Conservation (phyloP, 345 rosid genomes). For the Linum tenue region DNA sequence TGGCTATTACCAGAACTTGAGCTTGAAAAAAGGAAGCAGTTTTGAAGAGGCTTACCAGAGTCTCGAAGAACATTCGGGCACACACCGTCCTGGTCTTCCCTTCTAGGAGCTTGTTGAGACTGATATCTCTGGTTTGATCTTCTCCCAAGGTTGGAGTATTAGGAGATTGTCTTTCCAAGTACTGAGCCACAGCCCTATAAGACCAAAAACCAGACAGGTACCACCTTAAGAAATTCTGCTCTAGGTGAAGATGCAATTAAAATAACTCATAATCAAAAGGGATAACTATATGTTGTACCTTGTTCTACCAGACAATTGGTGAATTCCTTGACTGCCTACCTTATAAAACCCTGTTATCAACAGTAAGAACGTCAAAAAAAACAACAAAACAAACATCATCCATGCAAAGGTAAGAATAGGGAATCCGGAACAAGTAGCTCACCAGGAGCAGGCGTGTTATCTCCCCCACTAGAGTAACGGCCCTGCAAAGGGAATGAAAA, state of each 20-base stretch:
- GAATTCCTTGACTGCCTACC: slow-evolving; percentile 38
- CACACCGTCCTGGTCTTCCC: slow-evolving; percentile 64
- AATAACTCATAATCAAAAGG: not conserved
- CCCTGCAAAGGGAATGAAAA: slow-evolving; percentile 37
- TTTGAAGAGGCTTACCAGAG: slow-evolving; percentile 38
- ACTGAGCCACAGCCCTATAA: slow-evolving; percentile 67
- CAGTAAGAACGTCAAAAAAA: slow-evolving; percentile 5
- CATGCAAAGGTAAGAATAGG: not conserved
- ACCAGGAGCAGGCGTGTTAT: slow-evolving; percentile 40
- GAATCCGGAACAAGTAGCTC: slow-evolving; percentile 12
- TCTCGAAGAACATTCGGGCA: slow-evolving; percentile 89
- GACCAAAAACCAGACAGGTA: not conserved
- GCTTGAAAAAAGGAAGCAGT: not conserved
- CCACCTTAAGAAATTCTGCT: not conserved
- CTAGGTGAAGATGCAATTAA: not conserved
- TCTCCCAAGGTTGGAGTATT: slow-evolving; percentile 20
- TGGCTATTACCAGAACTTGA: not conserved
- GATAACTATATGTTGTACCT: slow-evolving; percentile 32
- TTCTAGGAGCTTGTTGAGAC: slow-evolving; percentile 52
- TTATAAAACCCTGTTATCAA: slow-evolving; percentile 30
- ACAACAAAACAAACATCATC: not conserved
- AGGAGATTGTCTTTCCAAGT: slow-evolving; percentile 45
- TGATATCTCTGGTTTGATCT: slow-evolving; percentile 30
- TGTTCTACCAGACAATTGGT: slow-evolving; percentile 53
- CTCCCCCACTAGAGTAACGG: slow-evolving; percentile 61